phyloP scores from a whole-genome alignment of 345 rosid species.

The Bruguiera parviflora region DNA sequence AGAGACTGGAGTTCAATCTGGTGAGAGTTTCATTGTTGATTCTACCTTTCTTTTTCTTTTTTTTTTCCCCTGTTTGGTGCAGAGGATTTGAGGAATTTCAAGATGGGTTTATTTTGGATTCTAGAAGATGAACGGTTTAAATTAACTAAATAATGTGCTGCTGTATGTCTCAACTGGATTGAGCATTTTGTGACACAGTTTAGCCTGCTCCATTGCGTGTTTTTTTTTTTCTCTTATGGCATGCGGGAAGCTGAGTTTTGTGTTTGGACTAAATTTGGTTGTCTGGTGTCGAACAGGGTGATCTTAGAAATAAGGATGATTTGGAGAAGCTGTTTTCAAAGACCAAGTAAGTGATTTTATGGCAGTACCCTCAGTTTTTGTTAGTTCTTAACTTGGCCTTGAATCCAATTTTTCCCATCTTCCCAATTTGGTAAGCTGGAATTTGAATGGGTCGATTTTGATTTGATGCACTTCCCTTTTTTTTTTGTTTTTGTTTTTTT shows the following conservation, averaged over 20 bases:
- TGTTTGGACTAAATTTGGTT: conserved; percentile 2
- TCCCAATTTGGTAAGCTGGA: neutral
- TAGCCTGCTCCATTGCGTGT: neutral
- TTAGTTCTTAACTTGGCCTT: neutral
- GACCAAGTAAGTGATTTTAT: conserved; percentile 43
- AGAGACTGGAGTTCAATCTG: conserved; percentile 66
- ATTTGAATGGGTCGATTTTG: neutral
- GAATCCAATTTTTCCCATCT: neutral
- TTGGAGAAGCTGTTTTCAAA: conserved; percentile 75
- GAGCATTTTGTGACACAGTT: neutral
- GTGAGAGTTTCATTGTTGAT: conserved; percentile 34
- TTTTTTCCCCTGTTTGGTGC: neutral
- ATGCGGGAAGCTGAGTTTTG: neutral
- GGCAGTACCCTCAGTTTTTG: neutral
- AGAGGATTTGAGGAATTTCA: neutral
- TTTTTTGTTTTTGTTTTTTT: neutral
- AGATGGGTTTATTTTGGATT: neutral
- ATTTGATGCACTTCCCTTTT: neutral
- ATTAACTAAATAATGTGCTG: neutral
- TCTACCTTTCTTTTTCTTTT: neutral
- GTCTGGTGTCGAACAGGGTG: conserved; percentile 58
- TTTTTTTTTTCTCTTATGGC: neutral
- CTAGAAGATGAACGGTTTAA: neutral
- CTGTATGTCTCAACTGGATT: neutral
- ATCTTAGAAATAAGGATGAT: conserved; percentile 77